phyloP scores from a whole-genome alignment of 768 basidiomycete species.

The Psilocybe sp. region DNA sequence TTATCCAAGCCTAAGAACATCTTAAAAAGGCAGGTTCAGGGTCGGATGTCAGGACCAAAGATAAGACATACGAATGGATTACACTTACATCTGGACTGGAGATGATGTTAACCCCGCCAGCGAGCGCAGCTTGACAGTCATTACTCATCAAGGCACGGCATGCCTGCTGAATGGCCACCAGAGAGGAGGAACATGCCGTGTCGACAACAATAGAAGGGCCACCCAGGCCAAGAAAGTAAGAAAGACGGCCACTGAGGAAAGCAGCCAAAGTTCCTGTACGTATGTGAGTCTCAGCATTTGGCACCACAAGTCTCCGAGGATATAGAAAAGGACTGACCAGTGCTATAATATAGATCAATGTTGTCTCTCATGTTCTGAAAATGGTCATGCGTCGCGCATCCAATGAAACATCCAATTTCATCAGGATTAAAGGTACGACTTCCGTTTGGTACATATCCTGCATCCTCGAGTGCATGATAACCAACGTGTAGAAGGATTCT shows the following conservation, averaged over 20 bases:
- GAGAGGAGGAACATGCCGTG: constrained; percentile 74
- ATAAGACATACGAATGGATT: background rate
- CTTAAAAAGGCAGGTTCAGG: constrained; percentile 30
- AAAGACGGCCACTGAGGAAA: constrained; percentile 70
- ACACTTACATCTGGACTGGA: constrained; percentile 65
- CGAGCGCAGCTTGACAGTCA: constrained; percentile 69
- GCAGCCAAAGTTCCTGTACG: constrained; percentile 59
- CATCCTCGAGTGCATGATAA: constrained; percentile 65
- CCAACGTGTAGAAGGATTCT: constrained; percentile 64
- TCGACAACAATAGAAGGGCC: constrained; percentile 74
- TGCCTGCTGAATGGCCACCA: constrained; percentile 66
- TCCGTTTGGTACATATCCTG: constrained; percentile 65
- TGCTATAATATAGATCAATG: constrained; percentile 70
- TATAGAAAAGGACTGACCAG: constrained; percentile 38
- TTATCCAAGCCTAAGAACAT: constrained; percentile 69
- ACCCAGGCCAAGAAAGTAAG: constrained; percentile 62
- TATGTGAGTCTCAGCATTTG: background rate
- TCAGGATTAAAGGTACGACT: constrained; percentile 50
- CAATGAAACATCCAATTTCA: constrained; percentile 63
- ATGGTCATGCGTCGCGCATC: constrained; percentile 71
- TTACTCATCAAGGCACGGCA: constrained; percentile 58
- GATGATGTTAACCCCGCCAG: constrained; percentile 73
- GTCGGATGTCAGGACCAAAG: background rate
- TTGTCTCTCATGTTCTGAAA: constrained; percentile 58
- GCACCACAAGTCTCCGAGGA: background rate